Conservation (phyloP, 805 yeast species). For the Saturnispora zaruensis region DNA sequence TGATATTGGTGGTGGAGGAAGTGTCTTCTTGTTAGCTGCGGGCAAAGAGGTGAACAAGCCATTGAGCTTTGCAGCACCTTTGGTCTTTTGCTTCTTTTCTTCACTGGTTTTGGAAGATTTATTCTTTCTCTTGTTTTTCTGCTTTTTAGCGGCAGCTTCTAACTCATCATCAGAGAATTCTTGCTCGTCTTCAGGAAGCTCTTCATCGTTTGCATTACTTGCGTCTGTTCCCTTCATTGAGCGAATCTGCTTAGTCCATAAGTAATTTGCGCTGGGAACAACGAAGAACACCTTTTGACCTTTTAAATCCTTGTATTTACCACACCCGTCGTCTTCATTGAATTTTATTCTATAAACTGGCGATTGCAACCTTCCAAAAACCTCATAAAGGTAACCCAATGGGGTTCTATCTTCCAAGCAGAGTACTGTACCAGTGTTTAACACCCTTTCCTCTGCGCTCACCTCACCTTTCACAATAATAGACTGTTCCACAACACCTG, state of each 20-base stretch:
- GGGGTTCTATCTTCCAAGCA: constrained; percentile 65
- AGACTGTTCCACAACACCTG: constrained; percentile 61
- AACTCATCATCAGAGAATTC: constrained; percentile 93
- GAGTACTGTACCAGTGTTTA: constrained; percentile 72
- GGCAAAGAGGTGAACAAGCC: constrained; percentile 13
- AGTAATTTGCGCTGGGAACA: constrained; percentile 71
- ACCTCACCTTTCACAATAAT: constrained; percentile 60
- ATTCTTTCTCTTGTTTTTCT: constrained; percentile 47
- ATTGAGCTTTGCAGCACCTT: constrained; percentile 3
- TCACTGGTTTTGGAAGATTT: not conserved
- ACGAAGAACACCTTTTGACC: constrained; percentile 65
- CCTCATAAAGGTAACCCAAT: constrained; percentile 76
- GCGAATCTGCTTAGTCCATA: constrained; percentile 65
- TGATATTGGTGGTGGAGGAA: not conserved
- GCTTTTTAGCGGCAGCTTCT: constrained; percentile 62
- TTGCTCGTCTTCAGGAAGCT: constrained; percentile 84
- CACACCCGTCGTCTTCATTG: constrained; percentile 40
- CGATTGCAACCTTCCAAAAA: constrained; percentile 76
- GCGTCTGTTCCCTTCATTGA: constrained; percentile 85
- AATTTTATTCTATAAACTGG: constrained; percentile 78
- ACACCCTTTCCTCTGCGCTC: constrained; percentile 78
- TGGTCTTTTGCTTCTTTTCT: constrained; percentile 8
- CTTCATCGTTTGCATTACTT: constrained; percentile 90
- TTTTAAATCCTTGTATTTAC: constrained; percentile 36
- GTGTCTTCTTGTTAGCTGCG: not conserved